Evolutionary conservation across 352 stramenopile species (phyloP), one percentile per base, ranked within the genome.

Genomic region (Globisporangium splendens): DNA sequence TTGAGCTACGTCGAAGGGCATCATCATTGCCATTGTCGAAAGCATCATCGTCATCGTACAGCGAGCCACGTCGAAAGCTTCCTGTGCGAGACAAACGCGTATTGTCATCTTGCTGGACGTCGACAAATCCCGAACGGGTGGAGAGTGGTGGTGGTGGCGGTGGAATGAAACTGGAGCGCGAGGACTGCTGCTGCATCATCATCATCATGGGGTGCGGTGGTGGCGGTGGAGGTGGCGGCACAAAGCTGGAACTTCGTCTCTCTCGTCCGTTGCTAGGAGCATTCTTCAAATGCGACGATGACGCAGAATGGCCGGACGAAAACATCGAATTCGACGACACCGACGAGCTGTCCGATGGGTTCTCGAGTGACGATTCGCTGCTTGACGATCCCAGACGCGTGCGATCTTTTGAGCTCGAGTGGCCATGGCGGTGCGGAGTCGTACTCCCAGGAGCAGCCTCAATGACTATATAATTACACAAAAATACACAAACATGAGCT

Each of bases 321-420:
- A 83, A 61, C 18, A 70, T 58, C 21, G 81, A 65, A 24, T 55
- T 56, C 18, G 59, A 86, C 1, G 69, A 80, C n/a, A 72, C 59
- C 3, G 77, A 88, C 1, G 76, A 86, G 18, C 65, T 72, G 28
- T 88, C 77, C 12, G 79, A 89, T 1, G 66, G 54, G 51, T 81
- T 79, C 22, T 72, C 70, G 22, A 63, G 57, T 21, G 63, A 67
- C 28, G 65, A 66, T 5, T 61, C 63, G 28, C 68, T 85, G 28
- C 77, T 74, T 1, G 75, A 85, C 1, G 73, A 86, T 2, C 77
- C 71, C 0, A 75, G 18, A 5, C 62, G 48, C 8, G 47, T 49
- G 21, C 59, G 69, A 38, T 58, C 68, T n/a, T 44, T 53, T n/a
- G 68, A 35, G 33, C 47, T 65, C n/a, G 63, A 65, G 17, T 59